A percentile compares a stretch with the other conserved stretches of the same genome.
phyloP scores from a whole-genome alignment of 1,139 yeast genomes.

The Diutina ranongensis region DNA sequence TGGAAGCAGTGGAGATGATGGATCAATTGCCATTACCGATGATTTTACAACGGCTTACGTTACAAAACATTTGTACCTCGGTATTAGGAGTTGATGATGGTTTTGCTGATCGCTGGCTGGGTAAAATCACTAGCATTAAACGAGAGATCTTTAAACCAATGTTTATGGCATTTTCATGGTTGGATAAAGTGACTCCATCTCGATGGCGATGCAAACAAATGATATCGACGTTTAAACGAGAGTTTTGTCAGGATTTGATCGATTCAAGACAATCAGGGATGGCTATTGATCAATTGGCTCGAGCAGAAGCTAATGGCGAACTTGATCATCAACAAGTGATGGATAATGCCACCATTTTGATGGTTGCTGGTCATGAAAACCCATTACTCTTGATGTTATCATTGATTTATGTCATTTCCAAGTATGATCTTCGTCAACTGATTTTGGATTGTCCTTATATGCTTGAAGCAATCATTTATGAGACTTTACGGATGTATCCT shows the following conservation, averaged over 20 bases:
- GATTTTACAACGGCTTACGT: constrained; percentile 32
- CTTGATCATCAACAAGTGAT: constrained; percentile 36
- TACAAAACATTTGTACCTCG: constrained; percentile 41
- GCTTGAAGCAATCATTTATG: constrained; percentile 30
- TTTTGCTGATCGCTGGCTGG: constrained; percentile 12
- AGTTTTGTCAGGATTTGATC: constrained; percentile 11
- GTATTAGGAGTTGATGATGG: constrained; percentile 38
- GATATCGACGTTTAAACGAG: constrained; percentile 31
- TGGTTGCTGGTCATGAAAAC: constrained; percentile 57
- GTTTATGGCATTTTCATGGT: constrained; percentile 41
- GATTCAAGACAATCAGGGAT: constrained; percentile 9
- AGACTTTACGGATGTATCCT: constrained; percentile 42
- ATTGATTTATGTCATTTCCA: constrained; percentile 35
- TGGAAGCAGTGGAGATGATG: constrained; percentile 14
- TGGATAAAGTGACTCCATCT: constrained; percentile 40
- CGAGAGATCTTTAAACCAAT: constrained; percentile 45
- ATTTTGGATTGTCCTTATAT: constrained; percentile 14
- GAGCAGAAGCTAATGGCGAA: constrained; percentile 23
- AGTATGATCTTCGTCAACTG: constrained; percentile 20
- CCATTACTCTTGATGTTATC: constrained; percentile 45
- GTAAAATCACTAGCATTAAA: constrained; percentile 30
- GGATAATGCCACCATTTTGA: constrained; percentile 46
- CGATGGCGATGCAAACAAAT: constrained; percentile 32
- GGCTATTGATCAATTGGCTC: constrained; percentile 13
- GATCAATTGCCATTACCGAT: constrained; percentile 19